Evolutionary conservation across 495 filamentous ascomycete genomes (phyloP), one percentile per base, ranked within the genome.

Genomic region (Annulohypoxylon maeteangense): DNA sequence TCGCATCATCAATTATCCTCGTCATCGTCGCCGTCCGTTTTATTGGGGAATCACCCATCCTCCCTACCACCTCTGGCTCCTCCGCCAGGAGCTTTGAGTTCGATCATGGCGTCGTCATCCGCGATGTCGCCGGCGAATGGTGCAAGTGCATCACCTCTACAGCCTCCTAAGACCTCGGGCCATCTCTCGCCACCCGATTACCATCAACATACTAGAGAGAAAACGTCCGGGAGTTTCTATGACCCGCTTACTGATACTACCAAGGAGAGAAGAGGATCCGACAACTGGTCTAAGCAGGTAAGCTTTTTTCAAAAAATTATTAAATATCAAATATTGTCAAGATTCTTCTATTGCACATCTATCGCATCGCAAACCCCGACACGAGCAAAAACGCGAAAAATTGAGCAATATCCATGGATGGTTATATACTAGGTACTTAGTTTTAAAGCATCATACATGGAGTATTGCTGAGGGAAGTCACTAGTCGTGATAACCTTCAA

Each of bases 181-280:
- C 72, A 75, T 29, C 68, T 75, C 14, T 71, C 79, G n/a, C 80
- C 78, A 48, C 47, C 78, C 4, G 79, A 80, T 59, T 80, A 79
- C 61, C 81, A 78, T 58, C 79, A 78, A 44, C 54, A 38, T 72
- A 75, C 72, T 25, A 82, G 81, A 75, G 84, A 87, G 50, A 85
- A 85, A 70, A 69, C 65, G 7, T 60, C 79, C 34, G 80, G 83
- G 64, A 82, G 81, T 71, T 87, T 86, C 75, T 88, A 88, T 78
- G 86, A 88, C 66, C 86, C 85, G 25, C 85, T 84, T 20, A 82
- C 84, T 16, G 86, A 88, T 66, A 81, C 82, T 14, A 79, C 79
- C 54, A 76, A 77, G 61, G 78, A 83, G 72, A 81, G 84, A 67
- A 79, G 80, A 40, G 77, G 81, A 56, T 82, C 84, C 34, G 83